These are phyloP conservation scores for Lentinula sp. DNA, from an alignment of 768 basidiomycete genomes.

Conservation along the genomic window DNA sequence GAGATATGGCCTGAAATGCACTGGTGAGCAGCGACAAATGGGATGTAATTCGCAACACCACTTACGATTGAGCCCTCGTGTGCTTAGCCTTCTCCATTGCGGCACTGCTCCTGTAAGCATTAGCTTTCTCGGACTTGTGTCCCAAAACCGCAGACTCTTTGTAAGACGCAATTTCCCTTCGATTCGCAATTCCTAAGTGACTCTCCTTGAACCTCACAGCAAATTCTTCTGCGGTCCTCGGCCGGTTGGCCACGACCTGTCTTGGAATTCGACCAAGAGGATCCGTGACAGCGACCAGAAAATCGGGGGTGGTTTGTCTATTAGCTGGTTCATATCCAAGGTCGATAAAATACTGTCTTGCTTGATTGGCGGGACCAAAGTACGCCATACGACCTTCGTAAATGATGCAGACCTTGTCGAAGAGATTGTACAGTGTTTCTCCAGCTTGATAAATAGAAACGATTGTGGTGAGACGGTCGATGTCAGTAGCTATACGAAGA, in stretches of 20 bases:
- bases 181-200: constrained; percentile 32
- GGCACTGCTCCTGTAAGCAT: constrained; percentile 42
- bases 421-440: constrained; percentile 56
- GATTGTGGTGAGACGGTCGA: constrained; percentile 49
- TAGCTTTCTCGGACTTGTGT: constrained; percentile 35
- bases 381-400: constrained; percentile 71
- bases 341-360: constrained; percentile 66
- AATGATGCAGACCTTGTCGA: constrained; percentile 75
- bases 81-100: constrained; percentile 44
- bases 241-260: constrained; percentile 33
- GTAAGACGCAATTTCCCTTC: constrained; percentile 41
- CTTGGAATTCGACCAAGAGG: constrained; percentile 50
- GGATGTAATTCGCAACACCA: not conserved
- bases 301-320: constrained; percentile 62
- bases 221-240: constrained; percentile 55
- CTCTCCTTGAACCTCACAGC: constrained; percentile 41
- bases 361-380: constrained; percentile 62
- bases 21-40: not conserved
- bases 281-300: constrained; percentile 58
- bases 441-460: constrained; percentile 86
- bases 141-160: constrained; percentile 27
- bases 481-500: constrained; percentile 59
- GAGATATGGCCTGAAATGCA: constrained; percentile 31
- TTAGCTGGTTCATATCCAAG: constrained; percentile 60
- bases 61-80: constrained; percentile 22